Evolutionary conservation across 352 stramenopile species (phyloP), one percentile per base, ranked within the genome.

Genomic region (Phytophthora agathidicida): DNA sequence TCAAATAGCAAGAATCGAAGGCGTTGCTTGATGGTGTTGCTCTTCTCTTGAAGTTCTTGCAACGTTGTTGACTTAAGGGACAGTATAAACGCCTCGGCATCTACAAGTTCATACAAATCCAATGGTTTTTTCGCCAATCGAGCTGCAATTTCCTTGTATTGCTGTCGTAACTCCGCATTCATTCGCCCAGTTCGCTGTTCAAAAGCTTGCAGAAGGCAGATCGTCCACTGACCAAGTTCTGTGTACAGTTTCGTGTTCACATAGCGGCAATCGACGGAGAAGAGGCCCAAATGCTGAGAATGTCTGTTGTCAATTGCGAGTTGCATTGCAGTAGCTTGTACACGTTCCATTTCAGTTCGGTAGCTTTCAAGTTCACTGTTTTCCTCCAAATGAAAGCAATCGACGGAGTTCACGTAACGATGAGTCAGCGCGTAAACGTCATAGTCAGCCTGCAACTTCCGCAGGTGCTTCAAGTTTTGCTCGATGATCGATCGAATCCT

Each of bases 111-210:
- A 33, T 92, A 83, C 20, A 92, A 64, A 59, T 92, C 77, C 17
- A 86, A 54, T 0, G 85, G 83, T 17, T 83, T 84, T 49, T 84
- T 90, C 0, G 74, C 67, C 1, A 94, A 53, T 27, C 65, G 60
- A 24, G 67, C 75, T 6, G 80, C 83, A 9, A 91, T 79, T 17
- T 93, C 80, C 33, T 94, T 92, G 56, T 91, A 94, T 27, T 86
- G 66, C 7, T 89, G 73, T 0, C 80, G 69, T 24, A 91, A 58
- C n/a, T 85, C 74, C 0, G 65, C 44, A 26, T 88, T 91, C 38
- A 80, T 67, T 0, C 53, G 60, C 1, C 73, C 45, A 1, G 80
- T 91, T 27, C 66, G 32, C 7, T 86, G 68, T 14, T 86, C 68
- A 65, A 91, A 94, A 0, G 58, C 65, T 23, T 57, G 33, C 0